phyloP scores from a whole-genome alignment of 2,329 filamentous ascomycete species.

The Beauveria rudraprayagi region DNA sequence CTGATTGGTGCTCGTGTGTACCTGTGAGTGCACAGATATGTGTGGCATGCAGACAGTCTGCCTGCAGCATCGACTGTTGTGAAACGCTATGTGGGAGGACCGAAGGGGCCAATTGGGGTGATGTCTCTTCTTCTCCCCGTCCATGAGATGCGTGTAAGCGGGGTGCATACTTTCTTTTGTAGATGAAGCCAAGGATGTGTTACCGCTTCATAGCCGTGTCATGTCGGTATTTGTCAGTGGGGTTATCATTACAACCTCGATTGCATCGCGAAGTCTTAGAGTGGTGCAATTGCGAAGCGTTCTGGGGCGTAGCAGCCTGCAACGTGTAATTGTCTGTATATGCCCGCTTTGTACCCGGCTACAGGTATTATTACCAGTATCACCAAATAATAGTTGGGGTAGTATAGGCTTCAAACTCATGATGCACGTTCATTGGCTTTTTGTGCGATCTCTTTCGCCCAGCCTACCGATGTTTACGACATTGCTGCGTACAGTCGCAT shows the following conservation, averaged over 20 bases:
- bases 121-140: slow-evolving; percentile 6
- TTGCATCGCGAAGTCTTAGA: background rate
- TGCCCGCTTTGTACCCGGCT: background rate
- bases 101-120: background rate
- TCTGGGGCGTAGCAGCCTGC: background rate
- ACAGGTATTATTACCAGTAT: too few relatives aligned
- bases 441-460: too few relatives aligned
- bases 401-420: too few relatives aligned
- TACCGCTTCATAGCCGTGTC: background rate
- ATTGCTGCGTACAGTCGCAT: too few relatives aligned
- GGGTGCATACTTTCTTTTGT: background rate
- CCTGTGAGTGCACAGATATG: background rate
- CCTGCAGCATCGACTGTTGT: slow-evolving; percentile 1
- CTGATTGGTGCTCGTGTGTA: background rate
- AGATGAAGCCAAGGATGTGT: background rate
- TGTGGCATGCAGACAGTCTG: background rate
- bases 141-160: background rate
- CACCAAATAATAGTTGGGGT: background rate
- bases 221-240: background rate
- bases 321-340: background rate
- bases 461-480: too few relatives aligned
- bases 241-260: too few relatives aligned
- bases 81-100: background rate
- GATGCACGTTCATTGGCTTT: too few relatives aligned
- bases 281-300: background rate